Conservation (phyloP, 352 stramenopile species). For the Phytophthora idaei region DNA sequence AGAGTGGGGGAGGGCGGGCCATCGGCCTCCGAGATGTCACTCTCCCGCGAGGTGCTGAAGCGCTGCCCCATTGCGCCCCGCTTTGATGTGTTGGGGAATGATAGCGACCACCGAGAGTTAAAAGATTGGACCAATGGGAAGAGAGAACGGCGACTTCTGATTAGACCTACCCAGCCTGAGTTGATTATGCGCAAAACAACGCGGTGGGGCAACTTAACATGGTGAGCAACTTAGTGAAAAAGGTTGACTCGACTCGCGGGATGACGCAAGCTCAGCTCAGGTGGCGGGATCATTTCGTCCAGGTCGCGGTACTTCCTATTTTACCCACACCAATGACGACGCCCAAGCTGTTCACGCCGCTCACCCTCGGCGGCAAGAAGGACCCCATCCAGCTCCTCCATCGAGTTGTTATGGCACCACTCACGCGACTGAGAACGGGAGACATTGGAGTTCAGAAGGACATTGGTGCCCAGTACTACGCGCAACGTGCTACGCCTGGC, state of each 20-base stretch:
- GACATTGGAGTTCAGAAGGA: conserved; percentile 47
- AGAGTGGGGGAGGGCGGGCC: not conserved
- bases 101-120: not conserved
- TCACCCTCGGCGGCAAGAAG: conserved; percentile 64
- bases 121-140: not conserved
- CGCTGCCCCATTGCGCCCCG: conserved; percentile 41
- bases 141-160: not conserved
- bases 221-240: too few relatives aligned
- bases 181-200: too few relatives aligned
- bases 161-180: not conserved
- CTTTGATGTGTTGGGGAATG: not conserved
- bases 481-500: conserved; percentile 54
- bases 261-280: conserved; percentile 13
- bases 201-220: not conserved
- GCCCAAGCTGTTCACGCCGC: conserved; percentile 62
- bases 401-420: conserved; percentile 70
- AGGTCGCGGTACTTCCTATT: not conserved
- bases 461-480: conserved; percentile 65
- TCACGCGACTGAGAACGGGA: conserved; percentile 53
- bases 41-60: conserved; percentile 33
- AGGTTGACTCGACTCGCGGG: conserved; percentile 15
- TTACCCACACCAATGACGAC: conserved; percentile 11
- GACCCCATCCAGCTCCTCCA: conserved; percentile 58
- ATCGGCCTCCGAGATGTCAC: conserved; percentile 21
- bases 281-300: not conserved